Evolutionary conservation across 352 stramenopile species (phyloP).

Genomic region (Phytopythium oedochilum): DNA sequence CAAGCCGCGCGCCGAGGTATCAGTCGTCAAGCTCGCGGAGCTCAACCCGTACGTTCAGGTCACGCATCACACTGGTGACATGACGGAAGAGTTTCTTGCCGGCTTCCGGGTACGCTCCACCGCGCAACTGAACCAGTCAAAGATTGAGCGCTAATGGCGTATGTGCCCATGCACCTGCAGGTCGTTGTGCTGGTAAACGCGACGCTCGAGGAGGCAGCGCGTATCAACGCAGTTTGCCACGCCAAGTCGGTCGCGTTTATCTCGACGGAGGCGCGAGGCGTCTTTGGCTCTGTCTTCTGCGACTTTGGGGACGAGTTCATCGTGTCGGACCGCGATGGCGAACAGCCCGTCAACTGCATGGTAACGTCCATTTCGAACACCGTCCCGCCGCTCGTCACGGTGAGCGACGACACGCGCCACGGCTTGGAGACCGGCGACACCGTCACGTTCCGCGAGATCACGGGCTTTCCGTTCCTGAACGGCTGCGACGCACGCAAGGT

Average conservation of each 20-base stretch:
- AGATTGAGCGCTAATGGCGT: neutral
- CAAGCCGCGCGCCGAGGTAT: conserved; percentile 83
- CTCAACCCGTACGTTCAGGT: conserved; percentile 97
- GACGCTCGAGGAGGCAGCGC: conserved; percentile 56
- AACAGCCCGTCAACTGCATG: conserved; percentile 91
- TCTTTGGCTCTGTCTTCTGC: conserved; percentile 97
- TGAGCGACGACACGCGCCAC: conserved; percentile 97
- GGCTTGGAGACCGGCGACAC: conserved; percentile 95
- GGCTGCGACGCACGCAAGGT: conserved; percentile 56
- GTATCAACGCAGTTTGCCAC: conserved; percentile 86
- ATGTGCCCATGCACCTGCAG: conserved; percentile 17
- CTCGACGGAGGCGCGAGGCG: conserved; percentile 86
- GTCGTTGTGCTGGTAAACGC: conserved; percentile 85
- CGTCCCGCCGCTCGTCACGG: conserved; percentile 89
- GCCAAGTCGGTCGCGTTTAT: conserved; percentile 90
- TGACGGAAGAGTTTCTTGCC: conserved; percentile 65
- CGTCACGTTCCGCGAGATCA: conserved; percentile 95
- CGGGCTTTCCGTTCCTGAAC: conserved; percentile 90
- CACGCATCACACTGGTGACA: conserved; percentile 49
- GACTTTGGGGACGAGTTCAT: conserved; percentile 97
- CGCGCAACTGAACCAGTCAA: neutral
- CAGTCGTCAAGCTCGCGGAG: conserved; percentile 88
- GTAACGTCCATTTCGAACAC: conserved; percentile 91
- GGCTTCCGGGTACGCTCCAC: conserved; percentile 48
- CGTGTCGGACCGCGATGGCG: conserved; percentile 92